Evolutionary conservation across 2,329 filamentous ascomycete species (phyloP).

Genomic region (Neofusicoccum umdonicola): DNA sequence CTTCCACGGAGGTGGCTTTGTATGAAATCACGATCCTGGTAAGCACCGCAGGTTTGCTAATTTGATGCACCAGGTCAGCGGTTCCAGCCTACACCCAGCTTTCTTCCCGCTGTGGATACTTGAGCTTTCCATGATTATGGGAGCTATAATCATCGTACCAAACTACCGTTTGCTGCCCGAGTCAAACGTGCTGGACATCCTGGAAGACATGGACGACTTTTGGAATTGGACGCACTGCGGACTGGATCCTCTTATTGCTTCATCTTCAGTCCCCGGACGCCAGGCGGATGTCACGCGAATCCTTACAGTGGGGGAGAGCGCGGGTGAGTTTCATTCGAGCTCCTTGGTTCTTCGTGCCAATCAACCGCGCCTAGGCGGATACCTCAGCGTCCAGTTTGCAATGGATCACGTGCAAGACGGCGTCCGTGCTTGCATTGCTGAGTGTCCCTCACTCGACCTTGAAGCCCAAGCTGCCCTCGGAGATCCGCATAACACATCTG

Average conservation of each 20-base stretch:
- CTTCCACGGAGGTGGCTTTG: slow-evolving; percentile 47
- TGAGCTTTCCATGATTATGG: slow-evolving; percentile 37
- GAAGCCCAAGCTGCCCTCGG: slow-evolving; percentile 16
- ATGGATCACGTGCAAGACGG: background rate
- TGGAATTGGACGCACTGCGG: slow-evolving; percentile 44
- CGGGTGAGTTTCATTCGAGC: slow-evolving; percentile 20
- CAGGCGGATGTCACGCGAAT: slow-evolving; percentile 23
- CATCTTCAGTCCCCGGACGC: slow-evolving; percentile 15
- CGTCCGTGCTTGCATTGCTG: background rate
- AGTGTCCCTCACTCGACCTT: background rate
- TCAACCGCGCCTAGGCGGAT: background rate
- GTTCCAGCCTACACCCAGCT: slow-evolving; percentile 27
- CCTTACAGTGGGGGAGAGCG: background rate
- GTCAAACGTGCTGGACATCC: slow-evolving; percentile 45
- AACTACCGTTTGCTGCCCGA: slow-evolving; percentile 55
- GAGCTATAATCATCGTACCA: slow-evolving; percentile 47
- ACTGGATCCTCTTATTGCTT: slow-evolving; percentile 13
- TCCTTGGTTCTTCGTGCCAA: background rate
- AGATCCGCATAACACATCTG: slow-evolving; percentile 22
- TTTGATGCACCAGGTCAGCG: slow-evolving; percentile 27
- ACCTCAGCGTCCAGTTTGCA: background rate
- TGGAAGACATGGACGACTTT: slow-evolving; percentile 49
- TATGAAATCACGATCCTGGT: slow-evolving; percentile 22
- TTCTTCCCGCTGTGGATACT: slow-evolving; percentile 36
- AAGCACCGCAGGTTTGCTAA: background rate